Percentiles rank a stretch among this genome's conserved stretches.
Evolutionary conservation across 306 rosid species (phyloP).

Genomic region (cucumber (Cucumis sativus)): DNA sequence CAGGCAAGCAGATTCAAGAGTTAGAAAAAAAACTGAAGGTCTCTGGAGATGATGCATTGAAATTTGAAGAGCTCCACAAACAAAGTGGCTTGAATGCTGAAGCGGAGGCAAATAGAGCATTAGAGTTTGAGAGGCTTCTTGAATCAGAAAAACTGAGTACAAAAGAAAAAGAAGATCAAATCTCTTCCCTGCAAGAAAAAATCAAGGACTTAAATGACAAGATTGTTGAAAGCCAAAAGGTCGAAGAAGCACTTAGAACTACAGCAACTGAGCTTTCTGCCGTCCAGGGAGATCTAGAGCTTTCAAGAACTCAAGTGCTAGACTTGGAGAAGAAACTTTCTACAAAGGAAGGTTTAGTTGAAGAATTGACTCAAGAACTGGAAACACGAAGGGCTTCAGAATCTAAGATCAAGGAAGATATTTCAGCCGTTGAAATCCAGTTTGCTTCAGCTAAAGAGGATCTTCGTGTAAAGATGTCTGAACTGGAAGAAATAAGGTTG

Average conservation of each 20-base stretch:
- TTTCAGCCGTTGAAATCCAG: conserved; percentile 46
- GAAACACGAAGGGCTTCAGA: conserved; percentile 44
- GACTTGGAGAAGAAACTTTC: conserved; percentile 42
- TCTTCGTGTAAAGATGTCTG: conserved; percentile 40
- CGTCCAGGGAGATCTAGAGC: conserved; percentile 51
- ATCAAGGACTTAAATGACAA: conserved; percentile 60
- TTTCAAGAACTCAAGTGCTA: conserved; percentile 46
- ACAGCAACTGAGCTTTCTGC: conserved; percentile 58
- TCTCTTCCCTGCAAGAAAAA: conserved; percentile 56
- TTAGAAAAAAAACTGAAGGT: conserved; percentile 47
- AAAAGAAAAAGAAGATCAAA: conserved; percentile 49
- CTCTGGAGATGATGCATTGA: conserved; percentile 43
- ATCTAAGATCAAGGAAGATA: conserved; percentile 56
- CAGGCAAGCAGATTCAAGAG: conserved; percentile 47
- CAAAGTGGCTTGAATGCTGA: conserved; percentile 75
- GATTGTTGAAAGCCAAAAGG: conserved; percentile 54
- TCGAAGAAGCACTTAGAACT: conserved; percentile 55
- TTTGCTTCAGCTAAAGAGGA: conserved; percentile 54
- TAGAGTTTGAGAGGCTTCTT: conserved; percentile 62
- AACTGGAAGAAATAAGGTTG: conserved; percentile 42
- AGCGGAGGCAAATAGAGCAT: conserved; percentile 50
- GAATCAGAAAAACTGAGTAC: conserved; percentile 49
- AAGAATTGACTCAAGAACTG: conserved; percentile 45
- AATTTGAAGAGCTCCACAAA: conserved; percentile 80
- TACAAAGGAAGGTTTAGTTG: conserved; percentile 40